phyloP scores from a whole-genome alignment of 2,329 filamentous ascomycete species.

The Diatrype stigma region DNA sequence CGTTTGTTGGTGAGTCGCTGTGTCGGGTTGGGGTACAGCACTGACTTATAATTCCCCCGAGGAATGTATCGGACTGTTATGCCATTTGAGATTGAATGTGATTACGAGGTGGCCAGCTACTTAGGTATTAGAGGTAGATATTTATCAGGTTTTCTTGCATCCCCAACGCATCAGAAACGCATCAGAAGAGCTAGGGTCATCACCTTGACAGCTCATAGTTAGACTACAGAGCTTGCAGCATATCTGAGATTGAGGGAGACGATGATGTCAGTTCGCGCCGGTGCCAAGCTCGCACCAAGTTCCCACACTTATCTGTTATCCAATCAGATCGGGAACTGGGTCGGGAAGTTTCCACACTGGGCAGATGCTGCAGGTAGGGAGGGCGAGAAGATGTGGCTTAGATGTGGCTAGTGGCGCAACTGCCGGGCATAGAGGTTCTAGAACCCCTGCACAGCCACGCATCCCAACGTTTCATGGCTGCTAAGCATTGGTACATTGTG shows the following conservation, averaged over 20 bases:
- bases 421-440: background rate
- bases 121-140: background rate
- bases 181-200: background rate
- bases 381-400: background rate
- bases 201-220: background rate
- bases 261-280: background rate
- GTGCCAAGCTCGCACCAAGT: background rate
- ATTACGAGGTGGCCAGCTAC: too few species aligned
- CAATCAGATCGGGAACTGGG: too few species aligned
- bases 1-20: too few species aligned
- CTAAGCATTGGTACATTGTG: too few species aligned
- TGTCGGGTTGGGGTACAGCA: too few species aligned
- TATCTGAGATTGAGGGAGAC: background rate
- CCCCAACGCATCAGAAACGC: background rate
- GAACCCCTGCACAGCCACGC: background rate
- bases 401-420: background rate
- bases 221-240: background rate
- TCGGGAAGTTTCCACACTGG: too few species aligned
- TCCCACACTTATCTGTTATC: background rate
- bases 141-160: background rate
- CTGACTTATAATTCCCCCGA: too few species aligned
- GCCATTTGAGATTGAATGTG: too few species aligned
- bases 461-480: constrained; percentile 5
- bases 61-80: background rate
- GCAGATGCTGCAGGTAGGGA: background rate